A percentile compares a stretch with the other conserved stretches of the same genome.
phyloP scores from a whole-genome alignment of 495 filamentous ascomycete genomes.

The Podospora anserina region DNA sequence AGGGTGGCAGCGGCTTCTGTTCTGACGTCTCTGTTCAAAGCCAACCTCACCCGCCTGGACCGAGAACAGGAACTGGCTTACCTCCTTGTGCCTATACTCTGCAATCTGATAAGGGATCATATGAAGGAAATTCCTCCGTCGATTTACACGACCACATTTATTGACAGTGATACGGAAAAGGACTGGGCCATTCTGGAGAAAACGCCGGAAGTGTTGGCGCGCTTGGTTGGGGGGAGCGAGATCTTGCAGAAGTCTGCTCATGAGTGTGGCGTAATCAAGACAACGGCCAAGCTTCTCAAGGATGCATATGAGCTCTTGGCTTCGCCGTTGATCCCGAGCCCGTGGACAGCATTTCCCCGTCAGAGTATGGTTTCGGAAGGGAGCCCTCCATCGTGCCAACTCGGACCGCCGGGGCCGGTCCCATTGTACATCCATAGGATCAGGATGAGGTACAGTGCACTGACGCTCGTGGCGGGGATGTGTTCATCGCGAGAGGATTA shows the following conservation, averaged over 20 bases:
- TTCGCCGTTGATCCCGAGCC: constrained; percentile 36
- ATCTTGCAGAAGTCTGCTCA: constrained; percentile 77
- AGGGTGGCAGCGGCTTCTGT: constrained; percentile 78
- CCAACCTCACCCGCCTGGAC: constrained; percentile 59
- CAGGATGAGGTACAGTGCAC: constrained; percentile 70
- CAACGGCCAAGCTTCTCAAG: constrained; percentile 73
- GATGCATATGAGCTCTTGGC: constrained; percentile 53
- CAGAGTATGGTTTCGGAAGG: constrained; percentile 20
- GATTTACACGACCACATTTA: constrained; percentile 28
- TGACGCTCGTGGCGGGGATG: constrained; percentile 75
- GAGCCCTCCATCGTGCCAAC: constrained; percentile 31
- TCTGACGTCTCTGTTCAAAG: constrained; percentile 70
- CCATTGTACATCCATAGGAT: constrained; percentile 67
- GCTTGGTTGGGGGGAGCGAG: constrained; percentile 71
- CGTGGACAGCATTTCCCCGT: constrained; percentile 43
- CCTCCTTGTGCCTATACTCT: constrained; percentile 68
- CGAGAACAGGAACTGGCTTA: constrained; percentile 61
- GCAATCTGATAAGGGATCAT: constrained; percentile 65
- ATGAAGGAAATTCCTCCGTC: constrained; percentile 33
- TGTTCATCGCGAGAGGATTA: constrained; percentile 80
- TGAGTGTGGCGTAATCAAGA: constrained; percentile 71
- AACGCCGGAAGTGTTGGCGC: constrained; percentile 70
- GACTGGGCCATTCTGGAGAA: constrained; percentile 61
- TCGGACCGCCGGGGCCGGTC: constrained; percentile 62
- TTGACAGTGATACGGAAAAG: constrained; percentile 36